Conservation (phyloP, 306 rosid genomes). For the Coriaria nepalensis region DNA sequence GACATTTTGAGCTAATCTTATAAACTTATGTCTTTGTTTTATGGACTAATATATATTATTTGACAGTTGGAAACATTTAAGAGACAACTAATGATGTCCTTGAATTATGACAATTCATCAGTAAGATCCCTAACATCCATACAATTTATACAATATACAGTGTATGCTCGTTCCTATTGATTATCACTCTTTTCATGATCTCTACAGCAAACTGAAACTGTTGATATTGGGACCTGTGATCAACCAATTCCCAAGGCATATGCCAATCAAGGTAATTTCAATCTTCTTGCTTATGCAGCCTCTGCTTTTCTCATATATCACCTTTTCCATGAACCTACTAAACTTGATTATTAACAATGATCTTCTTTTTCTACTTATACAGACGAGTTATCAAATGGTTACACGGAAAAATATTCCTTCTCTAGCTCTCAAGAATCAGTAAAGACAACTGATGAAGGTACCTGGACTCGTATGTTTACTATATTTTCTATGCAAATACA, state of each 20-base stretch:
- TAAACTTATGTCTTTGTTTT: conserved; percentile 1
- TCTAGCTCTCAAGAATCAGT: conserved; percentile 29
- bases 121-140: conserved; percentile 36
- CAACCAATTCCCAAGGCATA: conserved; percentile 78
- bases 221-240: conserved; percentile 94
- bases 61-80: conserved; percentile 85
- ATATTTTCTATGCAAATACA: too few relatives aligned
- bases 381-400: conserved; percentile 60
- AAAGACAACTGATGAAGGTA: conserved; percentile 61
- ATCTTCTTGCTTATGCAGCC: conserved; percentile 8
- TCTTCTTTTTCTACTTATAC: conserved; percentile 12
- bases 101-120: conserved; percentile 62
- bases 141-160: not conserved
- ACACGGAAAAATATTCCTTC: conserved; percentile 28
- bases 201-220: conserved; percentile 55
- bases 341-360: not conserved
- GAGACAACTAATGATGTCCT: conserved; percentile 82
- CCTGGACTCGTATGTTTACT: conserved; percentile 3
- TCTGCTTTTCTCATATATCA: conserved; percentile 8
- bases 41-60: conserved; percentile 7
- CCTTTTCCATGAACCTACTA: conserved; percentile 4
- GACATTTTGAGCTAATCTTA: not conserved
- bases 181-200: conserved; percentile 6
- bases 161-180: not conserved
- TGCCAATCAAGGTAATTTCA: conserved; percentile 60